Conservation (phyloP, 371 early-diverging fungal genomes). For the Saksenaea oblongispora region DNA sequence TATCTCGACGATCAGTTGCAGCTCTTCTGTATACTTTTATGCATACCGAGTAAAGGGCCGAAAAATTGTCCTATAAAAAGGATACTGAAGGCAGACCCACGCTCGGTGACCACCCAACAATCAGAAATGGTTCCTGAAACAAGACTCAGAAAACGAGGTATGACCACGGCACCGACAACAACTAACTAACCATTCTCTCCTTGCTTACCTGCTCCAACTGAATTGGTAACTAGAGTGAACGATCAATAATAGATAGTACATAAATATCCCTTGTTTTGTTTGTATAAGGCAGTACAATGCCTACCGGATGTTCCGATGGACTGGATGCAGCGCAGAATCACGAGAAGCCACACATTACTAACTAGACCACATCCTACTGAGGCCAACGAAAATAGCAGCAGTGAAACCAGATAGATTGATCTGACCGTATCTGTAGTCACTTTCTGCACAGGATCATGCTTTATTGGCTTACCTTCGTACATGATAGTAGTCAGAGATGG, state of each 20-base stretch:
- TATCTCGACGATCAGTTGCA: not conserved
- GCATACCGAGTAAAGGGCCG: slow-evolving; percentile 53
- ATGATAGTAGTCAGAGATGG: slow-evolving; percentile 60
- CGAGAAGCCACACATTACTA: slow-evolving; percentile 49
- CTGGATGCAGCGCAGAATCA: slow-evolving; percentile 65
- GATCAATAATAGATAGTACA: not conserved
- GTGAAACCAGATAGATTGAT: slow-evolving; percentile 55
- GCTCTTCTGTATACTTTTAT: not conserved
- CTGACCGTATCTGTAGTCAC: slow-evolving; percentile 17
- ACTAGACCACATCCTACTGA: slow-evolving; percentile 64
- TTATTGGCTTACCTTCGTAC: slow-evolving; percentile 33
- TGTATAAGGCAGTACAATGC: not conserved
- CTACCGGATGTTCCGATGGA: slow-evolving; percentile 67
- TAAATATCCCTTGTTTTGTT: not conserved
- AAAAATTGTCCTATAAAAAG: slow-evolving; percentile 60
- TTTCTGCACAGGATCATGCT: not conserved
- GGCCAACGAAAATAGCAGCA: slow-evolving; percentile 55
- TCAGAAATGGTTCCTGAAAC: slow-evolving; percentile 32
- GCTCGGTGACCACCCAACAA: slow-evolving; percentile 38
- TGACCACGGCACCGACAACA: too few relatives aligned
- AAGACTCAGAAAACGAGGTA: not conserved
- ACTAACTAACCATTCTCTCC: not conserved
- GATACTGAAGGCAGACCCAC: slow-evolving; percentile 44
- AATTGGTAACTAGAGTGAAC: slow-evolving; percentile 29
- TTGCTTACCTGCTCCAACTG: slow-evolving; percentile 34